Percentiles rank a stretch among this genome's conserved stretches.
Conservation (phyloP, 2,329 filamentous ascomycete species). For the Fusarium sp. region DNA sequence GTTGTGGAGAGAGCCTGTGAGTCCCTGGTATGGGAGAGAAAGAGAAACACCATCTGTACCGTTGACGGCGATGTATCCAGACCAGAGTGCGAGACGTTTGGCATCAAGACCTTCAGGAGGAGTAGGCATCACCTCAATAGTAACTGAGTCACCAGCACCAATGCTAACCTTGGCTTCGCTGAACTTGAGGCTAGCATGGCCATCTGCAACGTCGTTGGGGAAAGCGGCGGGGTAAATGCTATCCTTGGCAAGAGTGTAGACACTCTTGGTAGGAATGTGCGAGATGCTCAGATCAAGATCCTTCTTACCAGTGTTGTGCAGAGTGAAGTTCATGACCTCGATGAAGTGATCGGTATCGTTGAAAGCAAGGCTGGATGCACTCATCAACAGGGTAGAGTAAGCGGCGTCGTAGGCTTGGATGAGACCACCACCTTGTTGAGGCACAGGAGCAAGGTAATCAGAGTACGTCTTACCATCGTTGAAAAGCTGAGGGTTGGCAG, state of each 20-base stretch:
- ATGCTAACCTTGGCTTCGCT: constrained; percentile 57
- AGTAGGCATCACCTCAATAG: constrained; percentile 57
- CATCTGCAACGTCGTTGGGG: constrained; percentile 54
- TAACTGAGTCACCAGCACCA: constrained; percentile 54
- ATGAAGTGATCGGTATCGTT: constrained; percentile 71
- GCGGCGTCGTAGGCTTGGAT: constrained; percentile 70
- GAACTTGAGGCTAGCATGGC: constrained; percentile 56
- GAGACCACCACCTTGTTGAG: constrained; percentile 70
- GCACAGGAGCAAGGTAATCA: constrained; percentile 61
- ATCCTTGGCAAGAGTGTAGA: constrained; percentile 58
- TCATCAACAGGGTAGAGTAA: constrained; percentile 62
- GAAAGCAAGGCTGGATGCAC: constrained; percentile 68
- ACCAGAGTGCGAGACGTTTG: constrained; percentile 54
- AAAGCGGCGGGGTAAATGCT: constrained; percentile 54
- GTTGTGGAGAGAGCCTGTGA: constrained; percentile 51
- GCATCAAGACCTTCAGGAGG: constrained; percentile 52
- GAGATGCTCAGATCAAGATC: constrained; percentile 63
- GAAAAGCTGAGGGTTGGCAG: constrained; percentile 60
- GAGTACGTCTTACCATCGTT: constrained; percentile 54
- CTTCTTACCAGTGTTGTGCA: constrained; percentile 64
- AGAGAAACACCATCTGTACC: constrained; percentile 52
- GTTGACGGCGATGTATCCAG: constrained; percentile 55
- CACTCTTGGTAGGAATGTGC: constrained; percentile 61
- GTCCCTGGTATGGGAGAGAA: constrained; percentile 55
- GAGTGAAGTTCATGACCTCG: constrained; percentile 60